Evolutionary conservation across 345 rosid genomes (phyloP).

Genomic region (Luvunga scandens): DNA sequence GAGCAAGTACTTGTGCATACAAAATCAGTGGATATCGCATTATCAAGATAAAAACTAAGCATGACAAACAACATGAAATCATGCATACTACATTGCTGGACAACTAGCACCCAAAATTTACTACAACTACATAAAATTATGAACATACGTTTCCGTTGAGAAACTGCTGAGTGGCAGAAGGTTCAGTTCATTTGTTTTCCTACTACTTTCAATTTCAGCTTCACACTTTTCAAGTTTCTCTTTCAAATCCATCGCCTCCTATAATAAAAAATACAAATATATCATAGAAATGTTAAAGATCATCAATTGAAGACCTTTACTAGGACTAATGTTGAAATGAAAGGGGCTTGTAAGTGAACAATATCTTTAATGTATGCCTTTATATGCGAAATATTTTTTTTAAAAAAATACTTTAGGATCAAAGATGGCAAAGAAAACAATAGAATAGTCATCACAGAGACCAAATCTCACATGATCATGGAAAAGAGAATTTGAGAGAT

Average conservation of each 20-base stretch:
- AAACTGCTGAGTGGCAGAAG: slow-evolving; percentile 72
- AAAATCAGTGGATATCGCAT: neutral
- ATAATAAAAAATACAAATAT: slow-evolving; percentile 17
- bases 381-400: no score
- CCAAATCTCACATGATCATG: neutral
- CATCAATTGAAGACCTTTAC: neutral
- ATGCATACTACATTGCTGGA: neutral
- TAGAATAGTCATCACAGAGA: neutral
- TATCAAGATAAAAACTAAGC: neutral
- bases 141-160: slow-evolving; percentile 47
- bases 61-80: neutral
- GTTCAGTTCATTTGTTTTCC: slow-evolving; percentile 66
- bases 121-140: neutral
- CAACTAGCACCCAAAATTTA: neutral
- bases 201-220: slow-evolving; percentile 66
- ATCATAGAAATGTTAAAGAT: neutral
- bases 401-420: neutral
- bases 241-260: slow-evolving; percentile 72
- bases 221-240: slow-evolving; percentile 70
- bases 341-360: no score
- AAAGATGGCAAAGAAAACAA: neutral
- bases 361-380: no score
- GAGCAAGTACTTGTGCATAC: neutral
- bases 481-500: neutral
- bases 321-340: no score